These are phyloP conservation scores for Fragaria nilgerrensis DNA, from an alignment of 306 rosid genomes.

Conservation along the genomic window DNA sequence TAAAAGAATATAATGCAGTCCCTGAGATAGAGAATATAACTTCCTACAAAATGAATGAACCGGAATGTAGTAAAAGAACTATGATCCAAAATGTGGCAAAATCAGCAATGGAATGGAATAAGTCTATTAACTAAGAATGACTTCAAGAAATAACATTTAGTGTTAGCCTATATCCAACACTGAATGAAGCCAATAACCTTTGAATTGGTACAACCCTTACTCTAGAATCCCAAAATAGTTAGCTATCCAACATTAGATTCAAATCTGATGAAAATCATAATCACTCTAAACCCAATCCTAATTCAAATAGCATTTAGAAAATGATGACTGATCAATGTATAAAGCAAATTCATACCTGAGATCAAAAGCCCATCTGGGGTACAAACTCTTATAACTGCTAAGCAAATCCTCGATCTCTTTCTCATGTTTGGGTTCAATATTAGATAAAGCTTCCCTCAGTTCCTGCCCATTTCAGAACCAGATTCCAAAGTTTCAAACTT, in stretches of 20 bases:
- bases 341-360: conserved; percentile 41
- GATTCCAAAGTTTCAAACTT: neutral
- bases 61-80: neutral
- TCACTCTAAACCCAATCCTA: neutral
- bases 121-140: neutral
- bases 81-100: neutral
- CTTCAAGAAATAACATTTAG: neutral
- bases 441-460: conserved; percentile 56
- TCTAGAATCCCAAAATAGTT: neutral
- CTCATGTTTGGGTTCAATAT: conserved; percentile 72
- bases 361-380: conserved; percentile 61
- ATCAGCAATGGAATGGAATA: neutral
- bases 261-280: neutral
- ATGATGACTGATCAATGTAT: neutral
- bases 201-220: neutral
- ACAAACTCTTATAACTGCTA: conserved; percentile 48
- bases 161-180: neutral
- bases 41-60: neutral
- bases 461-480: conserved; percentile 40
- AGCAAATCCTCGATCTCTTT: conserved; percentile 48
- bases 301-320: neutral
- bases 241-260: neutral
- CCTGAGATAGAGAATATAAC: neutral
- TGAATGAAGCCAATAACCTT: neutral
- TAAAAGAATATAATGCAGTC: neutral